A percentile compares a stretch with the other conserved stretches of the same genome.
phyloP scores from a whole-genome alignment of 768 basidiomycete genomes.

The Mycena amicta region DNA sequence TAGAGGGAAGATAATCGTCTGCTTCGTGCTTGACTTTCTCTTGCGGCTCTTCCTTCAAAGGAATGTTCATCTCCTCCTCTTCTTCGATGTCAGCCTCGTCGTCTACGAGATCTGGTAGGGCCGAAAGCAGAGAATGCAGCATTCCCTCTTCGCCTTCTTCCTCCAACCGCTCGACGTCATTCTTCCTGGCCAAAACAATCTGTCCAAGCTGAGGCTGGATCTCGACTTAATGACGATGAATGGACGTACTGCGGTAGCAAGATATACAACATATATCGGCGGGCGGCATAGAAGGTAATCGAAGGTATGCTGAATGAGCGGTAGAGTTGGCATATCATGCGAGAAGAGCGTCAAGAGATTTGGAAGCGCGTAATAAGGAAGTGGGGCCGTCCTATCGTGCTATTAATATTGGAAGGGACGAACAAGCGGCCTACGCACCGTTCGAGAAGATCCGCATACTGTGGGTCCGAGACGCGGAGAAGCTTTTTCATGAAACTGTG shows the following conservation, averaged over 20 bases:
- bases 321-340: constrained; percentile 88
- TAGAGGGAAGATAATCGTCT: not conserved
- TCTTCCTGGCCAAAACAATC: constrained; percentile 76
- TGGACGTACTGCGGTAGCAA: constrained; percentile 73
- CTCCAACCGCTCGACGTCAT: constrained; percentile 61
- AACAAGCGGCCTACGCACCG: constrained; percentile 41
- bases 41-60: not conserved
- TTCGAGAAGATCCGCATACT: constrained; percentile 69
- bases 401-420: constrained; percentile 2
- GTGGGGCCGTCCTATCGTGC: constrained; percentile 59
- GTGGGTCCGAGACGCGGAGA: constrained; percentile 68
- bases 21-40: constrained; percentile 1
- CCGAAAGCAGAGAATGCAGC: constrained; percentile 39
- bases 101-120: constrained; percentile 44
- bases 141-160: constrained; percentile 57
- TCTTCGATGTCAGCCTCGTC: constrained; percentile 24
- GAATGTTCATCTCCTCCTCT: constrained; percentile 4
- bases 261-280: constrained; percentile 80
- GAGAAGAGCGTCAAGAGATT: constrained; percentile 91
- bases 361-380: constrained; percentile 89
- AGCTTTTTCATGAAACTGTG: constrained; percentile 74
- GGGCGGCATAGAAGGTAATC: constrained; percentile 86
- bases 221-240: not conserved
- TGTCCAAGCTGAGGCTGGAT: constrained; percentile 31
- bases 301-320: constrained; percentile 88